Conservation (phyloP, 305 asterid genomes). For the Coffea humblotiana region DNA sequence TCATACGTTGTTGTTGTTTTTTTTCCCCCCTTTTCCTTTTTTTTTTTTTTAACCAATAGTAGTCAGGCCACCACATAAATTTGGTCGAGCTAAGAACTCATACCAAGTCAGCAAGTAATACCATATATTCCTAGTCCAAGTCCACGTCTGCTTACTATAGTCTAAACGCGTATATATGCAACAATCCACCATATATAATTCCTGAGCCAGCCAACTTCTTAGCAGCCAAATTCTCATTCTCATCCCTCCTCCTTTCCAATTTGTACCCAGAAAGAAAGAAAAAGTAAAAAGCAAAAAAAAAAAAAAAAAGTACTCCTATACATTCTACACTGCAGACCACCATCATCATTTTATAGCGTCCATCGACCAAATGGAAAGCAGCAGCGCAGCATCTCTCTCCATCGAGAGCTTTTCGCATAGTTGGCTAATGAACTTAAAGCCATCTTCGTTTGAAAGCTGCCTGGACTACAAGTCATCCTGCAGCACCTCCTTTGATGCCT, state of each 20-base stretch:
- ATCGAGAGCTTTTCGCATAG: conserved; percentile 64
- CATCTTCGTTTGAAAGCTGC: conserved; percentile 28
- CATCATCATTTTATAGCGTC: background rate
- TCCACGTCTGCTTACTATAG: background rate
- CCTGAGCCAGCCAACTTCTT: background rate
- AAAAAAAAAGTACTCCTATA: too few species aligned
- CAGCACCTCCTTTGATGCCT: conserved; percentile 24
- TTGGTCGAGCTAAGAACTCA: background rate
- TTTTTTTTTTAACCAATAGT: background rate
- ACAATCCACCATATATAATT: background rate
- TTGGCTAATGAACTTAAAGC: conserved; percentile 49
- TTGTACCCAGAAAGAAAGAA: too few species aligned
- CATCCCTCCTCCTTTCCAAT: background rate
- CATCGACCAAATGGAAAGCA: conserved; percentile 31
- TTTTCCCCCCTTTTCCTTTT: too few species aligned
- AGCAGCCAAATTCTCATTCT: background rate
- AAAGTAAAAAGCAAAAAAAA: too few species aligned
- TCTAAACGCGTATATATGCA: background rate
- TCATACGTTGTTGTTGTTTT: too few species aligned
- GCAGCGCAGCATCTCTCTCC: conserved; percentile 42
- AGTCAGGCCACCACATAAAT: conserved; percentile 48
- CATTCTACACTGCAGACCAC: too few species aligned
- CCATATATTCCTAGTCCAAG: background rate
- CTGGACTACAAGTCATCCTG: conserved; percentile 24
- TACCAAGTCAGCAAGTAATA: background rate